phyloP scores from a whole-genome alignment of 2,329 filamentous ascomycete species.

The Chaetomiaceae sp. region DNA sequence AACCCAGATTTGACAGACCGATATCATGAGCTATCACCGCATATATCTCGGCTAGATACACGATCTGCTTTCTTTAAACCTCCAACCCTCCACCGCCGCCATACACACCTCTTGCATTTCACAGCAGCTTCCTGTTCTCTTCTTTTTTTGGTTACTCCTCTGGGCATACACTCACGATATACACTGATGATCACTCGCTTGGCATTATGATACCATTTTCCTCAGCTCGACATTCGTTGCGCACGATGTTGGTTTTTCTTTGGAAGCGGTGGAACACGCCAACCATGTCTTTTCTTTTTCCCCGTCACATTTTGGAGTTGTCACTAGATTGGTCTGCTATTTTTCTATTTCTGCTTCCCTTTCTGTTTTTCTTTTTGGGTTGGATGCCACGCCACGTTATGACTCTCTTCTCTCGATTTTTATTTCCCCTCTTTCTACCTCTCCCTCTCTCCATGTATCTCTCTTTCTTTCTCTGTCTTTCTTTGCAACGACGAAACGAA shows the following conservation, averaged over 20 bases:
- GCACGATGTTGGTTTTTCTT: neutral
- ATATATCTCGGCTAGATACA: neutral
- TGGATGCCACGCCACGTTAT: constrained; percentile 13
- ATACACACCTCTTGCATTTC: neutral
- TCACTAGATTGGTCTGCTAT: constrained; percentile 4
- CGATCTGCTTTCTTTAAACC: too few species aligned
- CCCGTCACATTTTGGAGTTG: neutral
- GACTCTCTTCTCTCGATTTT: constrained; percentile 9
- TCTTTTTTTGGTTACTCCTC: neutral
- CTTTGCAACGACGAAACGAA: constrained; percentile 14
- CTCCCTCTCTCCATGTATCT: neutral
- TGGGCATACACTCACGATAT: neutral
- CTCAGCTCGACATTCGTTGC: constrained; percentile 13
- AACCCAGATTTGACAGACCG: neutral
- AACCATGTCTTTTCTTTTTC: neutral
- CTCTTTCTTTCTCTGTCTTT: constrained; percentile 4
- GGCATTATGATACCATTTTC: constrained; percentile 19
- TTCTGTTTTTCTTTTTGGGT: neutral
- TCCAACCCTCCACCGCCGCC: too few species aligned
- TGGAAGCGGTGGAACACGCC: neutral
- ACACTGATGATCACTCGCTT: constrained; percentile 19
- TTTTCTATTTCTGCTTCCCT: neutral
- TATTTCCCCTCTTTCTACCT: too few species aligned
- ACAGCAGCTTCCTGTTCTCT: neutral
- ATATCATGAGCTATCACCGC: neutral